phyloP scores from a whole-genome alignment of 306 rosid species.

The Herpetospermum pedunculosum region DNA sequence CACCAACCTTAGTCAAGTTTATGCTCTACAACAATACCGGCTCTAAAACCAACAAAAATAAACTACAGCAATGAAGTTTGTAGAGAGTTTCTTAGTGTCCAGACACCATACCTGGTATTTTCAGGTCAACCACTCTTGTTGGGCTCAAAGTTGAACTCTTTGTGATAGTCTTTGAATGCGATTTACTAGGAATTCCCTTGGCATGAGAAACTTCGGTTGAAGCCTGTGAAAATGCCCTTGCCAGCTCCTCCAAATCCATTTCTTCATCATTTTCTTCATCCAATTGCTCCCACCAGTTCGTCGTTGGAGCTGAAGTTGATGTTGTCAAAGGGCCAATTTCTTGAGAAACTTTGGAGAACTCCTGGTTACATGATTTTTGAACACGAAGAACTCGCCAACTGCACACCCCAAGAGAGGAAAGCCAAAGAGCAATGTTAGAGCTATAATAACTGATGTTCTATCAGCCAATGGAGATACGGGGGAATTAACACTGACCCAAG shows the following conservation, averaged over 20 bases:
- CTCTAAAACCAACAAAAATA: not conserved
- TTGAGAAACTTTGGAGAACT: conserved; percentile 4
- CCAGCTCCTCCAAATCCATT: conserved; percentile 50
- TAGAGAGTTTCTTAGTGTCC: not conserved
- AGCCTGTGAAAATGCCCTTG: conserved; percentile 43
- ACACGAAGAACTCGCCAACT: conserved; percentile 68
- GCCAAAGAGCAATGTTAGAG: not conserved
- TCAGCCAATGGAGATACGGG: not conserved
- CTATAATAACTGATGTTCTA: not conserved
- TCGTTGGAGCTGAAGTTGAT: conserved; percentile 14
- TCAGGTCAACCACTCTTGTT: conserved; percentile 18
- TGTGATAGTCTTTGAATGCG: not conserved
- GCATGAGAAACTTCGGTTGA: conserved; percentile 37
- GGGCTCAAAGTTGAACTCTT: conserved; percentile 17
- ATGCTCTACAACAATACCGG: not conserved
- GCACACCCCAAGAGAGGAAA: conserved; percentile 1
- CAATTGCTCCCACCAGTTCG: conserved; percentile 18
- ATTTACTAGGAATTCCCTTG: conserved; percentile 22
- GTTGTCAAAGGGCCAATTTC: conserved; percentile 7
- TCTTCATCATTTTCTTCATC: conserved; percentile 29
- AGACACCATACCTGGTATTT: conserved; percentile 34
- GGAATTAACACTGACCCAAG: conserved; percentile 24
- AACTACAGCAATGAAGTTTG: not conserved
- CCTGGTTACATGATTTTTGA: conserved; percentile 30
- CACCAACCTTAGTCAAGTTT: not conserved